A percentile compares a stretch with the other conserved stretches of the same genome.
Evolutionary conservation across 2,329 filamentous ascomycete genomes (phyloP).

Genomic region (Colletotrichum euphorbiae): DNA sequence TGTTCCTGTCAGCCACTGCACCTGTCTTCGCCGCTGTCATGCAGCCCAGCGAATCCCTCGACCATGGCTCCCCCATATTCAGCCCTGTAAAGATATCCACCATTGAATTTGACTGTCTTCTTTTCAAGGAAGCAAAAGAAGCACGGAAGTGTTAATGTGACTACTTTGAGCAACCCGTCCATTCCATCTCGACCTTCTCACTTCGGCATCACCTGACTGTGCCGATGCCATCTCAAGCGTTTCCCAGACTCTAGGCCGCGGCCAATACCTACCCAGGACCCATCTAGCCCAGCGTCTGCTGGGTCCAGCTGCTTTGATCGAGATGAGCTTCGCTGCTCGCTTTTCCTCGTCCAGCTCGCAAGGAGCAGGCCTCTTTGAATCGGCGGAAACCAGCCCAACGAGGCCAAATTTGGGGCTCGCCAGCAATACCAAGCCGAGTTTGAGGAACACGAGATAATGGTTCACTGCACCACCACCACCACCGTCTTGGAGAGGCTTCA

Average conservation of each 20-base stretch:
- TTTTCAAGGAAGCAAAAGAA: no score
- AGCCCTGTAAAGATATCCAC: background rate
- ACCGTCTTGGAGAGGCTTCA: background rate
- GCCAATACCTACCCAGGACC: background rate
- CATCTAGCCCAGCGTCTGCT: background rate
- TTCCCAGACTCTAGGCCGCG: no score
- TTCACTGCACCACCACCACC: conserved; percentile 6
- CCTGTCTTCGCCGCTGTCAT: conserved; percentile 1
- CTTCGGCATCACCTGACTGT: background rate
- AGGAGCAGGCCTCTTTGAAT: background rate
- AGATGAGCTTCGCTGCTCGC: conserved; percentile 1
- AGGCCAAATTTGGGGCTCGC: background rate
- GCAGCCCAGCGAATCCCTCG: conserved; percentile 15
- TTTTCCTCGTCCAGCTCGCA: background rate
- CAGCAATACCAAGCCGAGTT: background rate
- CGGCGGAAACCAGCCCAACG: background rate
- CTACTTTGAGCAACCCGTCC: background rate
- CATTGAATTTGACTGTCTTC: background rate
- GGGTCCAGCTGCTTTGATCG: background rate
- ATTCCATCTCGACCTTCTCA: background rate
- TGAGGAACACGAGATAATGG: background rate
- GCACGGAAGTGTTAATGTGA: no score
- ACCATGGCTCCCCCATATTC: background rate
- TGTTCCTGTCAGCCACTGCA: background rate
- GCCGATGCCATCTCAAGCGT: background rate